Conservation (phyloP, 1,284 basidiomycete genomes). For the Trichosporon ovoides region DNA sequence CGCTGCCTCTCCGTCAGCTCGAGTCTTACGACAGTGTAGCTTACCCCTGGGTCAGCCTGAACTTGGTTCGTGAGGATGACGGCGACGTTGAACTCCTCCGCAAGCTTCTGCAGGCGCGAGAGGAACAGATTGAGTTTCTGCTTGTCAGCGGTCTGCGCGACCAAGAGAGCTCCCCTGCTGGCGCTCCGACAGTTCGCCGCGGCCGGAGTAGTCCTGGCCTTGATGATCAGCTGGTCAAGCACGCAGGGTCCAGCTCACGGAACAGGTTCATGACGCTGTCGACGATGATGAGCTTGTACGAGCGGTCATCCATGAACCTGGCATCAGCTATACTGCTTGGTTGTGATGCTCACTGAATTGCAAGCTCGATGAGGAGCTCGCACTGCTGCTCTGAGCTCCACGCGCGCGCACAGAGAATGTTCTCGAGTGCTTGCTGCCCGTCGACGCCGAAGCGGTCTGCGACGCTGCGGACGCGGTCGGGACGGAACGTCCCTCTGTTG, state of each 20-base stretch:
- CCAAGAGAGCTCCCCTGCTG: conserved; percentile 56
- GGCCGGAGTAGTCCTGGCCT: conserved; percentile 76
- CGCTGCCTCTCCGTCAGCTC: conserved; percentile 53
- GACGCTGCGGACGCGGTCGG: conserved; percentile 80
- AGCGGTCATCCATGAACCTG: conserved; percentile 49
- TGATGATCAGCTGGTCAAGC: conserved; percentile 7
- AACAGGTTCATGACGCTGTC: conserved; percentile 94
- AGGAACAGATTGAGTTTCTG: conserved; percentile 66
- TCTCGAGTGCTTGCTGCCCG: conserved; percentile 73
- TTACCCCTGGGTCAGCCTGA: conserved; percentile 75
- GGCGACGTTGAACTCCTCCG: conserved; percentile 77
- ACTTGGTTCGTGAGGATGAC: conserved; percentile 86
- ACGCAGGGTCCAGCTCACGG: conserved; percentile 51
- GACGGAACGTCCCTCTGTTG: conserved; percentile 74
- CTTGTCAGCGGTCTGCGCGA: not conserved
- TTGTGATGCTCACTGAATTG: conserved; percentile 32
- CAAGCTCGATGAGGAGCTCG: conserved; percentile 45
- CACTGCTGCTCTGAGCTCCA: conserved; percentile 48
- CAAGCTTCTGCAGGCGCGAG: conserved; percentile 79
- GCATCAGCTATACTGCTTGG: not conserved
- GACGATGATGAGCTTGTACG: conserved; percentile 52
- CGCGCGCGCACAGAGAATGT: conserved; percentile 41
- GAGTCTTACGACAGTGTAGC: not conserved
- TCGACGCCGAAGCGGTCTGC: conserved; percentile 88
- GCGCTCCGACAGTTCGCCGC: conserved; percentile 85